Evolutionary conservation across 768 basidiomycete species (phyloP).

Genomic region (Cystofilobasidium capitatum): DNA sequence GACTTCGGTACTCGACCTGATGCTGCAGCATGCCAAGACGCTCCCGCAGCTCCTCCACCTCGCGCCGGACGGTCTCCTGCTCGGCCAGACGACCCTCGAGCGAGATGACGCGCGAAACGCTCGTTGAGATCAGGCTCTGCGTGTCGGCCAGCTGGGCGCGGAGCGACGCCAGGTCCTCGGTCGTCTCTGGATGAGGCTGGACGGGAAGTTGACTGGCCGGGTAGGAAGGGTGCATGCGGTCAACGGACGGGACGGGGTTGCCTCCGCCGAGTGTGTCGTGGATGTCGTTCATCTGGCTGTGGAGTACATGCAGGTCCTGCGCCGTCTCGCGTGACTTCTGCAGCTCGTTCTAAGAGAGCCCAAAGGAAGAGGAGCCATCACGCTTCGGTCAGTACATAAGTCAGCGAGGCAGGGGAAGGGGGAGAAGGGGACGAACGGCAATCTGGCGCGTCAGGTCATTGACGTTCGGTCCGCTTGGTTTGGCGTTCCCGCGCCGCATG

Average conservation of each 20-base stretch:
- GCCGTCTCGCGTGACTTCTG: conserved; percentile 91
- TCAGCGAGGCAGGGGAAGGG: no score
- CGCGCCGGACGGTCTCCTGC: conserved; percentile 71
- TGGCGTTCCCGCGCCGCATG: conserved; percentile 16
- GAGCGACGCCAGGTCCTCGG: conserved; percentile 51
- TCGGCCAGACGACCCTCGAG: conserved; percentile 71
- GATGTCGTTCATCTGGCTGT: conserved; percentile 75
- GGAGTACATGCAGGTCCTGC: conserved; percentile 67
- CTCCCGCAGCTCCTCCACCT: conserved; percentile 62
- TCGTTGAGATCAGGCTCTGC: conserved; percentile 61
- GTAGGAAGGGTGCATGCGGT: conserved; percentile 55
- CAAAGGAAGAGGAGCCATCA: neutral
- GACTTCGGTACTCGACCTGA: conserved; percentile 40
- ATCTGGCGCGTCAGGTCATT: conserved; percentile 23
- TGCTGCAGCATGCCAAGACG: conserved; percentile 7
- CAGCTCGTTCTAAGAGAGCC: conserved; percentile 54
- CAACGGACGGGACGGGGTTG: conserved; percentile 51
- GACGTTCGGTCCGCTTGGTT: conserved; percentile 18
- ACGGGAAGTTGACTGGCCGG: conserved; percentile 32
- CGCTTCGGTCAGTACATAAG: neutral
- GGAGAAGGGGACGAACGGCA: conserved; percentile 3
- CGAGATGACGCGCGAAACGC: conserved; percentile 67
- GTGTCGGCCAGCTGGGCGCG: conserved; percentile 78
- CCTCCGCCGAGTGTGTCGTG: conserved; percentile 81
- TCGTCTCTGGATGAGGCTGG: conserved; percentile 26